phyloP scores from a whole-genome alignment of 2,329 filamentous ascomycete genomes.

The Eutypella sp. region DNA sequence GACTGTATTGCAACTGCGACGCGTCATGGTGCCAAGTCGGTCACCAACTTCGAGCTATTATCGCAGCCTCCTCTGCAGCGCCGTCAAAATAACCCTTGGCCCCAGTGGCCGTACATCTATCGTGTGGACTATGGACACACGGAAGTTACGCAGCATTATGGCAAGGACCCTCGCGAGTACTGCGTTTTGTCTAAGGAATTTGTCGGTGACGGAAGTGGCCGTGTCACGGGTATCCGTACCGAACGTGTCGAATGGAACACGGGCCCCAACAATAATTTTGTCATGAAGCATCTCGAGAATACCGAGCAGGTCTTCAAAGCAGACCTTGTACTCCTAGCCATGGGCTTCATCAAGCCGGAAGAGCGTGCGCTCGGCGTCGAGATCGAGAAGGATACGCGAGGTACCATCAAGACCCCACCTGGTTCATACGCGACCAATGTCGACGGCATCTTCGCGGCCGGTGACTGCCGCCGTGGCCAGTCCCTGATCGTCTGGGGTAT shows the following conservation, averaged over 20 bases:
- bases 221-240: constrained; percentile 93
- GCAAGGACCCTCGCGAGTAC: constrained; percentile 92
- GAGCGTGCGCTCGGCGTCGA: constrained; percentile 80
- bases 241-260: constrained; percentile 95
- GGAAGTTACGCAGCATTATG: constrained; percentile 93
- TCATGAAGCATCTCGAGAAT: constrained; percentile 96
- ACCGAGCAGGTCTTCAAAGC: constrained; percentile 95
- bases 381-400: constrained; percentile 85
- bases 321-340: constrained; percentile 87
- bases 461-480: constrained; percentile 91
- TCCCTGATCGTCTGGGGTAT: constrained; percentile 97
- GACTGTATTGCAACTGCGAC: constrained; percentile 97
- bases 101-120: constrained; percentile 96
- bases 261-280: constrained; percentile 83
- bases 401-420: constrained; percentile 91
- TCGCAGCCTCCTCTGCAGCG: constrained; percentile 89
- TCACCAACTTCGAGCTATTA: constrained; percentile 93
- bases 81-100: constrained; percentile 93
- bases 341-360: constrained; percentile 96
- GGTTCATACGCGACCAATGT: constrained; percentile 88
- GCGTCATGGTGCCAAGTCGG: constrained; percentile 90
- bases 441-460: constrained; percentile 84
- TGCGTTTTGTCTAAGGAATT: constrained; percentile 99
- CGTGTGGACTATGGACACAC: constrained; percentile 97
- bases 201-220: constrained; percentile 79